These are phyloP conservation scores for Globisporangium sylvaticum DNA, from an alignment of 352 stramenopile species.

Conservation along the genomic window DNA sequence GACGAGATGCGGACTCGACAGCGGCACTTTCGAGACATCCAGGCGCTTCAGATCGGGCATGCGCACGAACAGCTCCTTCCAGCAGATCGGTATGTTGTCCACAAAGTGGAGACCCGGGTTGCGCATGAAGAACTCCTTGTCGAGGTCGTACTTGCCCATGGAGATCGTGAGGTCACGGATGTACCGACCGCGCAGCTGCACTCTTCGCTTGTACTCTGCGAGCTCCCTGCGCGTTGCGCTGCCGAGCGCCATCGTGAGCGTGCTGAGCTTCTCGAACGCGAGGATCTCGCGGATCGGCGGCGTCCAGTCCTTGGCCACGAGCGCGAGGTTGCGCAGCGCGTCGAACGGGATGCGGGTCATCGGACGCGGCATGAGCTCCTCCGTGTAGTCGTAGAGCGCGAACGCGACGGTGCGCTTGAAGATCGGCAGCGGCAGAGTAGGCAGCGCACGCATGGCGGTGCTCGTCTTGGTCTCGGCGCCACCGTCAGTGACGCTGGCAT, in stretches of 20 bases:
- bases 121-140: slow-evolving; percentile 26
- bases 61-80: slow-evolving; percentile 26
- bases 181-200: slow-evolving; percentile 23
- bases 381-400: slow-evolving; percentile 16
- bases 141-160: slow-evolving; percentile 19
- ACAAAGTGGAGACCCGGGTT: slow-evolving; percentile 19
- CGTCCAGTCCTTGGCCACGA: slow-evolving; percentile 33
- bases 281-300: slow-evolving; percentile 30
- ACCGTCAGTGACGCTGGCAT: not conserved
- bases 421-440: slow-evolving; percentile 26
- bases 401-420: slow-evolving; percentile 34
- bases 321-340: slow-evolving; percentile 21
- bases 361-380: slow-evolving; percentile 11
- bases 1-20: slow-evolving; percentile 29
- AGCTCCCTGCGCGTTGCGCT: slow-evolving; percentile 25
- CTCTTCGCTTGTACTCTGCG: slow-evolving; percentile 2
- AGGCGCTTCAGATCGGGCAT: slow-evolving; percentile 37
- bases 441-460: not conserved
- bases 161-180: slow-evolving; percentile 27
- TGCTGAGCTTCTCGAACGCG: slow-evolving; percentile 21
- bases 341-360: slow-evolving; percentile 7
- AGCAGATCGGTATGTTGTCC: slow-evolving; percentile 27
- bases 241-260: slow-evolving; percentile 29
- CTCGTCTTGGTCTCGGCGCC: not conserved
- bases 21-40: slow-evolving; percentile 32